These are phyloP conservation scores for Xylona heveae DNA, from an alignment of 495 filamentous ascomycete species.

Conservation along the genomic window DNA sequence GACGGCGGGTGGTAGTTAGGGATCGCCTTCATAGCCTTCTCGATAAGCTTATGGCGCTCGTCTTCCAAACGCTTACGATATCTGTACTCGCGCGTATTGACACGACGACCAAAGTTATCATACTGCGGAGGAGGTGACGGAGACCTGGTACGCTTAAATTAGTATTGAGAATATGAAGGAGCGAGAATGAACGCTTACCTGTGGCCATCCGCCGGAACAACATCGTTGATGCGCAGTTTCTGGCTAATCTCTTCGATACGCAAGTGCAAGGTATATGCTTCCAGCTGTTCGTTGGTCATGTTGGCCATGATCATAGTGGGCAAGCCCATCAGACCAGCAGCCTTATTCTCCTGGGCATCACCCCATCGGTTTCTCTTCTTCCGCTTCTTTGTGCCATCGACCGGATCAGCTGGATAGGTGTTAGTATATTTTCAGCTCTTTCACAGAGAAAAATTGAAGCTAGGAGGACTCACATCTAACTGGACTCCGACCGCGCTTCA, in stretches of 20 bases:
- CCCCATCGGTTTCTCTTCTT: conserved; percentile 99
- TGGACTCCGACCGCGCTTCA: conserved; percentile 60
- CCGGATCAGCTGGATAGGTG: conserved; percentile 20
- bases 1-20: conserved; percentile 94
- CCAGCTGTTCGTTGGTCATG: conserved; percentile 95
- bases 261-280: conserved; percentile 85
- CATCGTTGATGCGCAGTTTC: conserved; percentile 95
- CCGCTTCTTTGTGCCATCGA: conserved; percentile 61
- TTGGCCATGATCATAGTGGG: conserved; percentile 87
- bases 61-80: conserved; percentile 96
- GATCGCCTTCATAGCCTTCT: conserved; percentile 95
- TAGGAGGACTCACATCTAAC: conserved; percentile 26
- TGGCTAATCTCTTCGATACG: conserved; percentile 98
- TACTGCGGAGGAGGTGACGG: conserved; percentile 92
- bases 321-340: conserved; percentile 90
- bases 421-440: conserved; percentile 6
- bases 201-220: conserved; percentile 85
- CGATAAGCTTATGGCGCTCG: conserved; percentile 91
- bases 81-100: conserved; percentile 92
- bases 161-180: neutral
- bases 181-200: conserved; percentile 33
- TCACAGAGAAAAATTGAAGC: neutral
- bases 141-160: conserved; percentile 34
- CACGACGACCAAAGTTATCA: conserved; percentile 95
- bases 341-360: conserved; percentile 89